These are phyloP conservation scores for Streptanthus diversifolius DNA, from an alignment of 345 rosid genomes.

Conservation along the genomic window DNA sequence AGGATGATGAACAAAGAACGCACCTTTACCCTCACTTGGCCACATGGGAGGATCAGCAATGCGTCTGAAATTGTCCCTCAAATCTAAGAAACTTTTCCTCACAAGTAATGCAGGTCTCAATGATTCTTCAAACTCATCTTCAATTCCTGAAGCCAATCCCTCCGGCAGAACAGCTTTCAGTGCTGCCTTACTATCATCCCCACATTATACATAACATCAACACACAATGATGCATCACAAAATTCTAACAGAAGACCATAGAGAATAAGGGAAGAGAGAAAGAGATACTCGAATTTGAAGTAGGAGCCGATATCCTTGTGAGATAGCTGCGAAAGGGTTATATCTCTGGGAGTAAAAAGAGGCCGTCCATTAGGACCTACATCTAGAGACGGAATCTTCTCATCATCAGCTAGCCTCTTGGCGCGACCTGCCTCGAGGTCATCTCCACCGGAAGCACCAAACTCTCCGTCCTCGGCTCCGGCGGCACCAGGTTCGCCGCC, in stretches of 20 bases:
- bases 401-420: conserved; percentile 61
- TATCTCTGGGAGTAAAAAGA: conserved; percentile 61
- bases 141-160: conserved; percentile 75
- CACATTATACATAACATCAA: conserved; percentile 5
- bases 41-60: conserved; percentile 73
- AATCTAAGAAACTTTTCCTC: conserved; percentile 72
- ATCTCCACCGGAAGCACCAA: conserved; percentile 35
- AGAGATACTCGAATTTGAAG: conserved; percentile 63
- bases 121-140: conserved; percentile 74
- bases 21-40: conserved; percentile 52
- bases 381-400: conserved; percentile 58
- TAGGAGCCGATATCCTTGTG: conserved; percentile 59
- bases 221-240: not conserved
- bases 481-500: conserved; percentile 32
- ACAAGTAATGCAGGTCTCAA: conserved; percentile 72
- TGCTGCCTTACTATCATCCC: conserved; percentile 41
- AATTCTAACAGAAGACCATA: not conserved
- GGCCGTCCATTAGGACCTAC: conserved; percentile 65
- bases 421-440: conserved; percentile 52
- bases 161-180: conserved; percentile 63
- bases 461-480: conserved; percentile 34
- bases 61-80: conserved; percentile 87
- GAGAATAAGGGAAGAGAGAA: not conserved
- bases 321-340: conserved; percentile 60
- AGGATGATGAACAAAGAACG: conserved; percentile 1